Percentiles rank a stretch among this genome's conserved stretches.
These are phyloP conservation scores for Vinca major DNA, from an alignment of 305 asterid species.

Conservation along the genomic window DNA sequence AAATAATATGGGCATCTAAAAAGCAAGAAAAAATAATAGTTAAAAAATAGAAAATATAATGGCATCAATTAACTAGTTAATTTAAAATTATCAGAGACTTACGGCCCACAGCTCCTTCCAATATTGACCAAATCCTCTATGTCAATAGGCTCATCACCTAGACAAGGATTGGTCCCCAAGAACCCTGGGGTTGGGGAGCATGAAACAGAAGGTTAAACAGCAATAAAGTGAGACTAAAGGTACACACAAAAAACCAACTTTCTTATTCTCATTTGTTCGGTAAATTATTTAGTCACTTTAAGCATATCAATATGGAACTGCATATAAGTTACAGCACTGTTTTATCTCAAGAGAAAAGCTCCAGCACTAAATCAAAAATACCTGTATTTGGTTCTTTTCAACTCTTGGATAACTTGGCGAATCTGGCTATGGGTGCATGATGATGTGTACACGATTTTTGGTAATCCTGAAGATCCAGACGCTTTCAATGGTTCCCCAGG, in stretches of 20 bases:
- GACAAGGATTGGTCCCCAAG: conserved; percentile 50
- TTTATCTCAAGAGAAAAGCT: not conserved
- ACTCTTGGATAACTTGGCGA: conserved; percentile 86
- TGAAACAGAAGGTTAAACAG: conserved; percentile 4
- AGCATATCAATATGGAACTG: not conserved
- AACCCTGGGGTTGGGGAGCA: conserved; percentile 37
- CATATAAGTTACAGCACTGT: not conserved
- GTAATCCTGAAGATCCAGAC: conserved; percentile 45
- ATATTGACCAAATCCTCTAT: conserved; percentile 93
- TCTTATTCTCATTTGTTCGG: conserved; percentile 17
- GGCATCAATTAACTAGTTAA: conserved; percentile 17
- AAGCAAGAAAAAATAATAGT: conserved; percentile 22
- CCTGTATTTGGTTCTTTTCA: conserved; percentile 91
- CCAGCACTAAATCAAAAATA: conserved; percentile 15
- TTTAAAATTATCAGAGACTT: conserved; percentile 29
- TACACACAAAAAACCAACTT: not conserved
- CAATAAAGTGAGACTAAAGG: not conserved
- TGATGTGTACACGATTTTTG: conserved; percentile 73
- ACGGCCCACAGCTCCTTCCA: conserved; percentile 90
- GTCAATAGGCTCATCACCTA: conserved; percentile 95
- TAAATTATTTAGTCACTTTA: not conserved
- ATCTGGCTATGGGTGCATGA: conserved; percentile 99
- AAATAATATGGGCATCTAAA: conserved; percentile 90
- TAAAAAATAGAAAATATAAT: conserved; percentile 22
- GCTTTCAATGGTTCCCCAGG: conserved; percentile 33